phyloP scores from a whole-genome alignment of 345 rosid species.

The Stellera chamaejasme region DNA sequence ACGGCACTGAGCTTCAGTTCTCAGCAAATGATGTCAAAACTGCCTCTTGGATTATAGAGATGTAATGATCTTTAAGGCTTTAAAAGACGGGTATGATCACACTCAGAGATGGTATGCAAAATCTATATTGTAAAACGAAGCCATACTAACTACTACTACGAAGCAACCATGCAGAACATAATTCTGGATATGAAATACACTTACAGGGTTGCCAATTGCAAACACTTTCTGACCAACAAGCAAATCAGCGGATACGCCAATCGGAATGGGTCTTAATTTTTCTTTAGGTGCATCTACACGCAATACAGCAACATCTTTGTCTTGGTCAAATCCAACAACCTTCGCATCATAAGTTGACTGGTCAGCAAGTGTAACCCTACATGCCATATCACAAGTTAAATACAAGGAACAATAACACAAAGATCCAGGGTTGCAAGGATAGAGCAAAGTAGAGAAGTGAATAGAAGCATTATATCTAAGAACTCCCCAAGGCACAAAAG shows the following conservation, averaged over 20 bases:
- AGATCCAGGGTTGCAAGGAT: background rate
- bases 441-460: no score
- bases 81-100: background rate
- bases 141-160: background rate
- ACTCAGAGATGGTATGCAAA: background rate
- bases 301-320: constrained; percentile 93
- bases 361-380: constrained; percentile 89
- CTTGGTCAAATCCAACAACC: constrained; percentile 94
- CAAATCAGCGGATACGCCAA: constrained; percentile 89
- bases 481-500: background rate
- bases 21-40: no score
- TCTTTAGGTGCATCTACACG: constrained; percentile 61
- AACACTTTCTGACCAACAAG: constrained; percentile 97
- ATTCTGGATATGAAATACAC: constrained; percentile 15
- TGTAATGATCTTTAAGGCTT: background rate
- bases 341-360: constrained; percentile 76
- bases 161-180: background rate
- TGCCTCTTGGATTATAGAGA: no score
- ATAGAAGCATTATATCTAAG: background rate
- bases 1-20: no score
- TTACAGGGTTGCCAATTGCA: constrained; percentile 97
- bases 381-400: constrained; percentile 13
- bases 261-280: constrained; percentile 75
- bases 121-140: constrained; percentile 1
- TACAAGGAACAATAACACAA: constrained; percentile 7